Percentiles rank a stretch among this genome's conserved stretches.
These are phyloP conservation scores for Penicillium paradoxum DNA, from an alignment of 495 filamentous ascomycete genomes.

Conservation along the genomic window DNA sequence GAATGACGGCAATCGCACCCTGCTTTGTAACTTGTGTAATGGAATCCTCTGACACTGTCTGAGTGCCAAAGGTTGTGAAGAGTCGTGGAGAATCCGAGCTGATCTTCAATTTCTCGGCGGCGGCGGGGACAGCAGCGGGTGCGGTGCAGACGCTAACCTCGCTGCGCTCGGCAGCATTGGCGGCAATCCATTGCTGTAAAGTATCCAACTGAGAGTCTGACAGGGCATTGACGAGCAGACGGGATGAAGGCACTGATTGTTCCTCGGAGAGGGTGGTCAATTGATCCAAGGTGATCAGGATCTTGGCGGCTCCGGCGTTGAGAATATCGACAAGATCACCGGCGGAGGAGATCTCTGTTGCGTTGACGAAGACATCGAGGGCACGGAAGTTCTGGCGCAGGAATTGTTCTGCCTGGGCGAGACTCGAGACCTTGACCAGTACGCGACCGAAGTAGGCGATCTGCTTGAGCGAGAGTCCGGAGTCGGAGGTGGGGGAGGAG, in stretches of 20 bases:
- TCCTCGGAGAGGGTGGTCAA: conserved; percentile 48
- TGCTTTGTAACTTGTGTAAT: conserved; percentile 50
- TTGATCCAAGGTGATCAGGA: conserved; percentile 72
- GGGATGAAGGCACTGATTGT: conserved; percentile 51
- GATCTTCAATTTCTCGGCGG: conserved; percentile 37
- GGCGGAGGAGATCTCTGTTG: conserved; percentile 57
- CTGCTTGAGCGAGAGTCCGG: conserved; percentile 60
- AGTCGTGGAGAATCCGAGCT: conserved; percentile 36
- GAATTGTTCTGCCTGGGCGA: conserved; percentile 61
- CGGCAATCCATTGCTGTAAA: conserved; percentile 36
- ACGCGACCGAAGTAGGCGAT: conserved; percentile 75
- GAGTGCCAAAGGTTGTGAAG: conserved; percentile 31
- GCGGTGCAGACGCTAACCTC: conserved; percentile 50
- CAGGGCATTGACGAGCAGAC: conserved; percentile 48
- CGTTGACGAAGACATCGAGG: conserved; percentile 72
- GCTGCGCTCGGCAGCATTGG: conserved; percentile 47
- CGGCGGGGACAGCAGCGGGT: conserved; percentile 46
- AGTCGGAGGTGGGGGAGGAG: conserved; percentile 41
- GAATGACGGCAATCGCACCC: conserved; percentile 73
- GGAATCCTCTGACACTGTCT: conserved; percentile 37
- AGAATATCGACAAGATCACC: conserved; percentile 76
- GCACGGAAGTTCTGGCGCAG: conserved; percentile 61
- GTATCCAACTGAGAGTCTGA: conserved; percentile 32
- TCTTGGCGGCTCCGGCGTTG: conserved; percentile 79
- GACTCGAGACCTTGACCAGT: conserved; percentile 59